Percentiles rank a stretch among this genome's conserved stretches.
phyloP scores from a whole-genome alignment of 2,329 filamentous ascomycete species.

The Neonectria faginata region DNA sequence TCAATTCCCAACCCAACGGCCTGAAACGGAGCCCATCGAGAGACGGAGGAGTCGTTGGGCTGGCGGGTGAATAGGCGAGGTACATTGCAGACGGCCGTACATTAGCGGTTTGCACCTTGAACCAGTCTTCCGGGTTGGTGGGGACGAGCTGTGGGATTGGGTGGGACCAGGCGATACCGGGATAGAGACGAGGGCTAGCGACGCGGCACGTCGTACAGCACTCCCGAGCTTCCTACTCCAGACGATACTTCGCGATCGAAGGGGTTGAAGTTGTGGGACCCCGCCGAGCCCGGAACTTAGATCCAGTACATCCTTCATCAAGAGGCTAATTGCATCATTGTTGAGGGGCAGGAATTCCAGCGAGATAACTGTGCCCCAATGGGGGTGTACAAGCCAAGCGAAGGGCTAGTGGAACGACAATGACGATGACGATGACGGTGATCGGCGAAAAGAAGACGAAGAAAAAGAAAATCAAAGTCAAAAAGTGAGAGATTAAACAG shows the following conservation, averaged over 20 bases:
- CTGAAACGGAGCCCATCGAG: slow-evolving; percentile 10
- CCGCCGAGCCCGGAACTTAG: background rate
- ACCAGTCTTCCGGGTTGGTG: slow-evolving; percentile 42
- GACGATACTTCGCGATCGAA: slow-evolving; percentile 13
- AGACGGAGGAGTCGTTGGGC: slow-evolving; percentile 13
- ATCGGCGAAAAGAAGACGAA: slow-evolving; percentile 33
- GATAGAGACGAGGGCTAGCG: slow-evolving; percentile 29
- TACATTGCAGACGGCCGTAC: slow-evolving; percentile 39
- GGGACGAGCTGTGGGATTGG: slow-evolving; percentile 36
- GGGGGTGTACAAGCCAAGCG: slow-evolving; percentile 29
- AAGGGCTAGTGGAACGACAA: slow-evolving; percentile 36
- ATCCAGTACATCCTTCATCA: background rate
- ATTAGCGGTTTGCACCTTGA: slow-evolving; percentile 39
- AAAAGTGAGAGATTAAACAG: slow-evolving; percentile 11
- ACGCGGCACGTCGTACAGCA: slow-evolving; percentile 29
- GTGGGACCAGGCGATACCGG: slow-evolving; percentile 35
- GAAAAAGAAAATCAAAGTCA: slow-evolving; percentile 20
- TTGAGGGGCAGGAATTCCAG: slow-evolving; percentile 19
- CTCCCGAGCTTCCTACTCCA: slow-evolving; percentile 2
- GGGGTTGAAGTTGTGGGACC: slow-evolving; percentile 15
- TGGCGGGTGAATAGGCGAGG: slow-evolving; percentile 24
- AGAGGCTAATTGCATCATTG: slow-evolving; percentile 20
- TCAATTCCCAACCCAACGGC: slow-evolving; percentile 23
- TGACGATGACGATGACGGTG: slow-evolving; percentile 30
- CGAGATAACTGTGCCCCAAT: slow-evolving; percentile 5